Evolutionary conservation across 129 eudicot species (phyloP).

Genomic region (Helianthus tuberosus): DNA sequence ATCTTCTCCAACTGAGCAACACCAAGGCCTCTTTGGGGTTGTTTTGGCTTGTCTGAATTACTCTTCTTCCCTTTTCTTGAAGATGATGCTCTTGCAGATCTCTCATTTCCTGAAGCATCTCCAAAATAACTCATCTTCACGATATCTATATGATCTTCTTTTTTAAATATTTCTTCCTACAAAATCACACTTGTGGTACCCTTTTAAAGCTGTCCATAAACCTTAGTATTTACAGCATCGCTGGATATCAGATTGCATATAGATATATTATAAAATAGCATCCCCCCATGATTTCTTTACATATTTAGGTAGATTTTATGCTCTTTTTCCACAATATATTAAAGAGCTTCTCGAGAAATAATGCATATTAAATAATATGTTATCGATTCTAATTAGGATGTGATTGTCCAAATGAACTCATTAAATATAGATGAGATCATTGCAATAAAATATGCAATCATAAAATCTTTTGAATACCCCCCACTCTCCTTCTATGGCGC

Average conservation of each 20-base stretch:
- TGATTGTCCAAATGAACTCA: slow-evolving; percentile 42
- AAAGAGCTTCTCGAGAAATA: slow-evolving; percentile 30
- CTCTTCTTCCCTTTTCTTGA: slow-evolving; percentile 58
- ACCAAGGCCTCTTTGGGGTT: slow-evolving; percentile 92
- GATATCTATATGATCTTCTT: slow-evolving; percentile 1
- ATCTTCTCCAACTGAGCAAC: slow-evolving; percentile 94
- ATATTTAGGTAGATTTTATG: slow-evolving; percentile 56
- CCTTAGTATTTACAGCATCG: slow-evolving; percentile 62
- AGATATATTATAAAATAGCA: slow-evolving; percentile 49
- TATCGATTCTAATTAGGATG: slow-evolving; percentile 35
- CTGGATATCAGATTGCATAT: slow-evolving; percentile 79
- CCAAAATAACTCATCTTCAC: slow-evolving; percentile 46
- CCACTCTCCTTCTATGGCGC: slow-evolving; percentile 39
- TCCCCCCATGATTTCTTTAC: slow-evolving; percentile 40
- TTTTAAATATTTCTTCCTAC: too few species aligned
- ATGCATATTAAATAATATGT: slow-evolving; percentile 22
- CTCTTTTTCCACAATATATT: slow-evolving; percentile 28
- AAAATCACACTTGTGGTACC: slow-evolving; percentile 26
- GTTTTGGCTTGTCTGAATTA: slow-evolving; percentile 59
- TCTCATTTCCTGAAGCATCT: slow-evolving; percentile 34
- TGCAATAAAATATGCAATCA: slow-evolving; percentile 42
- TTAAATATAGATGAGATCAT: slow-evolving; percentile 32
- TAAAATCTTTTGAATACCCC: slow-evolving; percentile 26
- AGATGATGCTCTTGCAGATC: slow-evolving; percentile 21
- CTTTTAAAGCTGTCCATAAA: slow-evolving; percentile 60